Evolutionary conservation across 2,329 filamentous ascomycete genomes (phyloP).

Genomic region (Paraphoma chrysanthemicola): DNA sequence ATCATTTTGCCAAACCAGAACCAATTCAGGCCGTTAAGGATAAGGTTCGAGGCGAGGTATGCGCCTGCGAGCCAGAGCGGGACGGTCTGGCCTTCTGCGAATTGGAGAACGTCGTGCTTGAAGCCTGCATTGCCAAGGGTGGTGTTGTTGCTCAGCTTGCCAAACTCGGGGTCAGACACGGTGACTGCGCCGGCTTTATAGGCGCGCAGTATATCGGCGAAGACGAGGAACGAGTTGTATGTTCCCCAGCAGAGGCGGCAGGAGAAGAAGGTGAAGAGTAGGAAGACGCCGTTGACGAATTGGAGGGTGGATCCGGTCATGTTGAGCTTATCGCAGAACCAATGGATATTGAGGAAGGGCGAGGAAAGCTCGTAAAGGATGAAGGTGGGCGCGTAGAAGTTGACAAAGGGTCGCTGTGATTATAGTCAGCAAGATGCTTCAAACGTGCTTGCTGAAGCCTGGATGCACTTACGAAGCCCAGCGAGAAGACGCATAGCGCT

Average conservation of each 20-base stretch:
- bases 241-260: conserved; percentile 81
- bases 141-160: conserved; percentile 33
- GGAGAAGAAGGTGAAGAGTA: conserved; percentile 77
- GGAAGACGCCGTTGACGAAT: conserved; percentile 76
- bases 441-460: background rate
- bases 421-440: conserved; percentile 11
- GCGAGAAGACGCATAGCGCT: conserved; percentile 75
- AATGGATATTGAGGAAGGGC: conserved; percentile 87
- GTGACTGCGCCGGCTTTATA: conserved; percentile 33
- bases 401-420: conserved; percentile 77
- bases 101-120: conserved; percentile 57
- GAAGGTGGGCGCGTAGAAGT: conserved; percentile 81
- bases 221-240: conserved; percentile 71
- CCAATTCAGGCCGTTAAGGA: conserved; percentile 78
- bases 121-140: conserved; percentile 25
- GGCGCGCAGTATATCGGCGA: conserved; percentile 67
- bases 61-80: conserved; percentile 73
- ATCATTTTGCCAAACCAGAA: conserved; percentile 93
- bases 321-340: conserved; percentile 87
- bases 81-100: conserved; percentile 53
- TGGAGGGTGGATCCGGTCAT: conserved; percentile 78
- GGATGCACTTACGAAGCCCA: conserved; percentile 74
- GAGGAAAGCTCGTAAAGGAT: conserved; percentile 88
- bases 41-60: conserved; percentile 74
- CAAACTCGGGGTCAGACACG: conserved; percentile 36